Conservation (phyloP, 2,329 filamentous ascomycete genomes). For the Periconia sp. region DNA sequence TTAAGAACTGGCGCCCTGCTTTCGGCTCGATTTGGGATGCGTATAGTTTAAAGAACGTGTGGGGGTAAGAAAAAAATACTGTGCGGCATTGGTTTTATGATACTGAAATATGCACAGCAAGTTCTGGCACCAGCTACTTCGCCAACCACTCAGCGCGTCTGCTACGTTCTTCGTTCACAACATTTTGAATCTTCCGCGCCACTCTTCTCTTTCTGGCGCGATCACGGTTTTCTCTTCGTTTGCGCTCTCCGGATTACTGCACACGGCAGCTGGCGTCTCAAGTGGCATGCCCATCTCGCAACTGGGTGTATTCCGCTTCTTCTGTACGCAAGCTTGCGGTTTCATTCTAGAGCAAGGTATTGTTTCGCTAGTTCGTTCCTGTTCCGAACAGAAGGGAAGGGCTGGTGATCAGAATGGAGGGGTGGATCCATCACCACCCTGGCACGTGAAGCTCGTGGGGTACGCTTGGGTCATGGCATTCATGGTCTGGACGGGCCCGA, state of each 20-base stretch:
- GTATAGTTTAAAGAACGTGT: conserved; percentile 4
- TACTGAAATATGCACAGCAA: background rate
- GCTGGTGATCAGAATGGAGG: too few relatives aligned
- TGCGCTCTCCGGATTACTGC: background rate
- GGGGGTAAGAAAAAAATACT: background rate
- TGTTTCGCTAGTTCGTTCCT: background rate
- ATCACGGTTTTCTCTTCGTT: background rate
- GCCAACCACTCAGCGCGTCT: background rate
- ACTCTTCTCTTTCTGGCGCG: too few relatives aligned
- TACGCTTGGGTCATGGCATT: conserved; percentile 3
- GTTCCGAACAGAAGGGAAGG: too few relatives aligned
- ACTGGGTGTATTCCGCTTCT: background rate
- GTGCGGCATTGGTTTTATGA: background rate
- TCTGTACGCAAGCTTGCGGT: background rate
- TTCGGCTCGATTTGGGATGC: background rate
- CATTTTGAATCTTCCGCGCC: too few relatives aligned
- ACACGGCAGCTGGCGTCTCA: background rate
- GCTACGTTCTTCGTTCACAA: background rate
- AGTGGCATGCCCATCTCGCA: background rate
- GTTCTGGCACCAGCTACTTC: conserved; percentile 2
- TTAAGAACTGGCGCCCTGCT: conserved; percentile 2
- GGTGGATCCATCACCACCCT: background rate
- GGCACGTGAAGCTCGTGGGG: background rate
- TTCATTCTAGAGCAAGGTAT: background rate
- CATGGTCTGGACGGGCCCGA: conserved; percentile 1